Base-by-base conservation (phyloP, 2,329 filamentous ascomycete genomes). In the Septoria petroselini region DNA sequence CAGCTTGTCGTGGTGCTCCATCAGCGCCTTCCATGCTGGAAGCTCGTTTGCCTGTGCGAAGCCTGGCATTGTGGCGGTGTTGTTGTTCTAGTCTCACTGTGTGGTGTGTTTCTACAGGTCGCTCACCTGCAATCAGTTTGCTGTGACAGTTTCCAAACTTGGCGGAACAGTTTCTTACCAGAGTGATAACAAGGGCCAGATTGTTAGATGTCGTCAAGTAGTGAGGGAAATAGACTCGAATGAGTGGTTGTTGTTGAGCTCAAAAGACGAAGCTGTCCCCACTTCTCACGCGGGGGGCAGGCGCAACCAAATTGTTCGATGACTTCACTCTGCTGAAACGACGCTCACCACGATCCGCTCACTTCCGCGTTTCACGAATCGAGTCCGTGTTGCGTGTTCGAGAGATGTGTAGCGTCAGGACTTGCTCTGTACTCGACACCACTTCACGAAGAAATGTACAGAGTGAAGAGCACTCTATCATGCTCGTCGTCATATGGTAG, bases 31-130 rank as follows among this genome's bases (percentile, higher is more conserved):
- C 57, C 93, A 98, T 68, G 89, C 84, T 63, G 83, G 78, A 62
- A 95, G 85, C 58, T 89, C 86, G 69, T 84, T 90, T 62, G 91
- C 85, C 76, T 94, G 90, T 62, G 88, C 80, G 82, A 95, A 83
- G 55, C 73, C 76, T 50, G 77, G 74, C 77, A 79, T 79, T 31
- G 38, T 63, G 57, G 45, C 47, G 53, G 31, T 29, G 14, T 30
- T 41, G 21, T n/a, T 8, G 9, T 19, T 15, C 15, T 11, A 8
- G 15, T 9, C 19, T 38, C 37, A 33, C 31, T 27, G 25, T 44
- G 48, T 45, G 25, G 9, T 42, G 40, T 38, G 21, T 21, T 27
- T 23, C 31, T 37, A 31, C 30, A 14, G 30, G 17, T 37, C 29
- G 43, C 34, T 29, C 21, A 11, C 6, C 14, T n/a, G n/a, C n/a